Percentiles rank a stretch among this genome's conserved stretches.
These are phyloP conservation scores for Oryza meridionalis DNA, from an alignment of 176 grass and related monocot genomes.

Conservation along the genomic window DNA sequence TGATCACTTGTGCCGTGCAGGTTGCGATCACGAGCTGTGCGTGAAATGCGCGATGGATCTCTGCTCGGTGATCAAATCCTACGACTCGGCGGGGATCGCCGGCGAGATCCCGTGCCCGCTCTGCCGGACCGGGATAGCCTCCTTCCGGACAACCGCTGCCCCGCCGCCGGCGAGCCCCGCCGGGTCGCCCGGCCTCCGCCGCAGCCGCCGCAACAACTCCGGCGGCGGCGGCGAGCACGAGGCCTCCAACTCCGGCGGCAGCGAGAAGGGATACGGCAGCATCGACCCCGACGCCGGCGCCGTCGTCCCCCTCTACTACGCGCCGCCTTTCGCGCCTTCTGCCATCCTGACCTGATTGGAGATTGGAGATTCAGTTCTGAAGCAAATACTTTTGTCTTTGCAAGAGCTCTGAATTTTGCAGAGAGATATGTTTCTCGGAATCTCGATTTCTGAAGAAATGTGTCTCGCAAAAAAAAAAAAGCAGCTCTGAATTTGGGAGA, in stretches of 20 bases:
- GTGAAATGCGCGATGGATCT: slow-evolving; percentile 78
- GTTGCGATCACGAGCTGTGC: slow-evolving; percentile 83
- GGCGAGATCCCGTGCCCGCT: slow-evolving; percentile 90
- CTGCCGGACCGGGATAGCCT: slow-evolving; percentile 70
- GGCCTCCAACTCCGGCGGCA: background rate
- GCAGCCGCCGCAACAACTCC: slow-evolving; percentile 7
- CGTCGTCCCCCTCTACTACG: slow-evolving; percentile 34
- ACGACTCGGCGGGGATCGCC: slow-evolving; percentile 48
- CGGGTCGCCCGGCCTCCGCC: background rate
- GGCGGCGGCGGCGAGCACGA: background rate
- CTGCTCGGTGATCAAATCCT: slow-evolving; percentile 71
- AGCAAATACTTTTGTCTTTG: background rate
- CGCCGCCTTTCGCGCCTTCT: slow-evolving; percentile 42
- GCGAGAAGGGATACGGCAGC: slow-evolving; percentile 17
- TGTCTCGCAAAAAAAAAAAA: too few relatives aligned
- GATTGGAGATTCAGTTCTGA: background rate
- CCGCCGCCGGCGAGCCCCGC: background rate
- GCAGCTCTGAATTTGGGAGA: background rate
- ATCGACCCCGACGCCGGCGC: slow-evolving; percentile 27
- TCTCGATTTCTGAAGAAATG: too few relatives aligned
- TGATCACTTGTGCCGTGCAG: slow-evolving; percentile 32
- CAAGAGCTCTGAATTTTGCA: background rate
- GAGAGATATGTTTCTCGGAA: background rate
- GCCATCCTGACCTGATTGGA: slow-evolving; percentile 45
- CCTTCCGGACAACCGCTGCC: slow-evolving; percentile 58